Evolutionary conservation across 495 filamentous ascomycete species (phyloP).

Genomic region (Parathielavia hyrcaniae): DNA sequence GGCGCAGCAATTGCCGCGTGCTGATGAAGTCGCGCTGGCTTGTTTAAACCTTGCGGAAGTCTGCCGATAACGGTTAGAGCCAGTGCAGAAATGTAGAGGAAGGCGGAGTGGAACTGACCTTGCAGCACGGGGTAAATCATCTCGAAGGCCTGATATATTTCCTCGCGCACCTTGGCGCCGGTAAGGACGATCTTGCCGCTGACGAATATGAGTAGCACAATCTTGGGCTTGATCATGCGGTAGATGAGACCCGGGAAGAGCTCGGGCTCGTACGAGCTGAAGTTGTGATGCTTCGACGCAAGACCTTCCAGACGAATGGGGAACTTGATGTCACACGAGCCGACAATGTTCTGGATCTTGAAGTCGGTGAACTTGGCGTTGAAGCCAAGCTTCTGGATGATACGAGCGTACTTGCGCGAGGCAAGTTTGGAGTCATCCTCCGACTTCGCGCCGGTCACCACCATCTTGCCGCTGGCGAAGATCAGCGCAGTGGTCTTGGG

Average conservation of each 20-base stretch:
- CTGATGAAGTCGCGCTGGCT: conserved; percentile 7
- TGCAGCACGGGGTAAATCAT: conserved; percentile 98
- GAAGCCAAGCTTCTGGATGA: conserved; percentile 99
- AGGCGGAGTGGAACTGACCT: conserved; percentile 49
- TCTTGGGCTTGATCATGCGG: conserved; percentile 99
- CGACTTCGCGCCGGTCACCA: conserved; percentile 96
- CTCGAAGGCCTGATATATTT: conserved; percentile 98
- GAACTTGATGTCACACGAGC: conserved; percentile 98
- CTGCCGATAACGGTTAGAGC: conserved; percentile 27
- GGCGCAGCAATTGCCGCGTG: conserved; percentile 6
- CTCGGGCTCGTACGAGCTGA: conserved; percentile 98
- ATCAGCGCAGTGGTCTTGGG: conserved; percentile 97
- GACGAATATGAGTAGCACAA: conserved; percentile 97
- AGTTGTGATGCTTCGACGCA: conserved; percentile 94
- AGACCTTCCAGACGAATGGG: conserved; percentile 95
- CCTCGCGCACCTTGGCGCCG: conserved; percentile 95
- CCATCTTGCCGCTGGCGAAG: conserved; percentile 99
- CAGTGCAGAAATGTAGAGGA: not conserved
- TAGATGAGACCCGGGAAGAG: conserved; percentile 99
- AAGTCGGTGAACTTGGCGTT: conserved; percentile 99
- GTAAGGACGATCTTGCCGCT: conserved; percentile 98
- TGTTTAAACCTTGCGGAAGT: conserved; percentile 50
- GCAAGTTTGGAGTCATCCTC: conserved; percentile 97
- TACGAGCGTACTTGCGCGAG: conserved; percentile 95
- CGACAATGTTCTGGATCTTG: conserved; percentile 99